These are phyloP conservation scores for Suaeda aralocaspica DNA, from an alignment of 148 eudicot species.

Conservation along the genomic window DNA sequence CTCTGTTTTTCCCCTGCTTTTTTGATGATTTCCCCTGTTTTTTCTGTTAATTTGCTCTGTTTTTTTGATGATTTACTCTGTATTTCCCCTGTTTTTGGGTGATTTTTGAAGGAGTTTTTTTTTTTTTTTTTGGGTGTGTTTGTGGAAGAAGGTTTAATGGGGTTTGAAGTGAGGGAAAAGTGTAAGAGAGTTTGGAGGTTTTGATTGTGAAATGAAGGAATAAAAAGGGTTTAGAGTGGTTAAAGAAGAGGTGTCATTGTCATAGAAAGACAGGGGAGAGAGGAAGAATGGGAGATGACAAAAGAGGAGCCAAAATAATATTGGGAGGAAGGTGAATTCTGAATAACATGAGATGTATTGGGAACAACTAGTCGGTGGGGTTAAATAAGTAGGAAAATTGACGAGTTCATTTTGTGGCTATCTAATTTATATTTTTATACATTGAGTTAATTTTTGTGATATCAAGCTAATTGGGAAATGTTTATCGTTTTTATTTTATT, in stretches of 20 bases:
- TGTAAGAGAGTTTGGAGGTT: background rate
- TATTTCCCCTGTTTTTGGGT: background rate
- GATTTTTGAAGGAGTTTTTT: slow-evolving; percentile 14
- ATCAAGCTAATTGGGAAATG: no score
- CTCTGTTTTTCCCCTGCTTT: slow-evolving; percentile 3
- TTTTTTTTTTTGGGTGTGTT: background rate
- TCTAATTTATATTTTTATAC: no score
- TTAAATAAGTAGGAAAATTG: no score
- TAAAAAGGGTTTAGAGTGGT: no score
- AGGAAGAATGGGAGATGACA: background rate
- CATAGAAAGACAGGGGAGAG: slow-evolving; percentile 9
- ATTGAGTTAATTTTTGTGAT: no score
- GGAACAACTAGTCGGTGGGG: background rate
- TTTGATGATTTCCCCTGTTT: no score
- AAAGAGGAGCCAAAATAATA: background rate
- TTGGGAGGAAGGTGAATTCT: no score
- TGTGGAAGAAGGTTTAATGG: background rate
- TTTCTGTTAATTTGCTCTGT: slow-evolving; percentile 1
- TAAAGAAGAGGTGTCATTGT: slow-evolving; percentile 5
- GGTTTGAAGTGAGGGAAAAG: no score
- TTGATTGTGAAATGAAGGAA: background rate
- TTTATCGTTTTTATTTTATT: no score
- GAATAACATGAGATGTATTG: no score
- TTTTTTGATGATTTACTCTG: no score
- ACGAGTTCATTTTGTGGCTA: no score